These are phyloP conservation scores for Metschnikowia cerradonensis DNA, from an alignment of 805 yeast species.

Conservation along the genomic window DNA sequence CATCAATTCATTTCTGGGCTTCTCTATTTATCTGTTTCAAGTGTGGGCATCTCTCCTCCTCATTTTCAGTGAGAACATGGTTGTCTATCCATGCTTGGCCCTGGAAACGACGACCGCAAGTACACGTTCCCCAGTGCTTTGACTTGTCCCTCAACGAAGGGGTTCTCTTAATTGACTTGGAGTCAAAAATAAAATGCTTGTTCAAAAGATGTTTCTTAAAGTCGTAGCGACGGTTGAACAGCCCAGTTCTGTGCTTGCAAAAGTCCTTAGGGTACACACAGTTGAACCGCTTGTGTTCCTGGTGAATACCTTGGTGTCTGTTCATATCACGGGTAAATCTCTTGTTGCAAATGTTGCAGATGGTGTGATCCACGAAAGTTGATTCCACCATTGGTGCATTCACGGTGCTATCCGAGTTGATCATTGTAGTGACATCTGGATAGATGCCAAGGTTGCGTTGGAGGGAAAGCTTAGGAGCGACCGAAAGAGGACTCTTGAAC, in stretches of 20 bases:
- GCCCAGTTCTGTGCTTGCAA: slow-evolving; percentile 58
- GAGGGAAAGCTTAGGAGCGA: neutral
- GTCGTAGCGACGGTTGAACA: slow-evolving; percentile 65
- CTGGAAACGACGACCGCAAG: slow-evolving; percentile 32
- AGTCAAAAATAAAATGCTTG: slow-evolving; percentile 54
- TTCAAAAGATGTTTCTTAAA: slow-evolving; percentile 62
- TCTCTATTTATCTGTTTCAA: neutral
- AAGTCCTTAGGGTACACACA: slow-evolving; percentile 54
- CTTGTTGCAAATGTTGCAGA: slow-evolving; percentile 53
- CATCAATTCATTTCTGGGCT: slow-evolving; percentile 1
- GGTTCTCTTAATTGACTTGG: slow-evolving; percentile 38
- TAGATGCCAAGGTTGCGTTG: slow-evolving; percentile 17
- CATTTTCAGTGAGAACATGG: slow-evolving; percentile 30
- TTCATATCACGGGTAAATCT: slow-evolving; percentile 57
- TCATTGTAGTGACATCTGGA: slow-evolving; percentile 38
- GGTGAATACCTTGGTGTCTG: slow-evolving; percentile 61
- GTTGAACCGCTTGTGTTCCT: slow-evolving; percentile 49
- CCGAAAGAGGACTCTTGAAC: neutral
- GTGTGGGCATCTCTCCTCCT: slow-evolving; percentile 19
- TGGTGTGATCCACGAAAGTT: slow-evolving; percentile 35
- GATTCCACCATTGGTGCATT: slow-evolving; percentile 35
- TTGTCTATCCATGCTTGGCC: slow-evolving; percentile 35
- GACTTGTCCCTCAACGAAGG: slow-evolving; percentile 54
- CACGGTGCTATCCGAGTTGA: slow-evolving; percentile 31
- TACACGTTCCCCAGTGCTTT: slow-evolving; percentile 48